phyloP scores from a whole-genome alignment of 2,329 filamentous ascomycete genomes.

The Albophoma yamanashiensis region DNA sequence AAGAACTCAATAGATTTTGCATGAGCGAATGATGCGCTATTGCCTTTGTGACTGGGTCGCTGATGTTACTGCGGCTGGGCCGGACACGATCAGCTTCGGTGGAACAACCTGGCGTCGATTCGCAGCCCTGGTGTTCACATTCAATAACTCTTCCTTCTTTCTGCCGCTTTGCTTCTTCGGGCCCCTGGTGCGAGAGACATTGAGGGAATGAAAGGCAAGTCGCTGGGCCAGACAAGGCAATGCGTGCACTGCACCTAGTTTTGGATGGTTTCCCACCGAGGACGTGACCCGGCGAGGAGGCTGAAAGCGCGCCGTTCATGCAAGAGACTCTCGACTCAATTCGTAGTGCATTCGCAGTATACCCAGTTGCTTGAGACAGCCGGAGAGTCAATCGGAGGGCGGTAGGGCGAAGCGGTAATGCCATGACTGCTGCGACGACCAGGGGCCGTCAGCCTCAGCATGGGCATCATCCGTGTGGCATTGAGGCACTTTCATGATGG shows the following conservation, averaged over 20 bases:
- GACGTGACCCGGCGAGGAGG: neutral
- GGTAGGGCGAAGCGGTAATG: neutral
- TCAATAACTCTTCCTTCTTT: neutral
- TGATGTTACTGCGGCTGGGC: neutral
- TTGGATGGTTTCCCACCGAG: neutral
- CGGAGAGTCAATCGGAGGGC: neutral
- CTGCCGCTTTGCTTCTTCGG: neutral
- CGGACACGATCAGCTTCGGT: neutral
- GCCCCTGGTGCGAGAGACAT: neutral
- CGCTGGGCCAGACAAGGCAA: neutral
- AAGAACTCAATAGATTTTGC: neutral
- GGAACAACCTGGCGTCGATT: neutral
- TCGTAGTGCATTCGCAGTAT: neutral
- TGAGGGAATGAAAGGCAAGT: neutral
- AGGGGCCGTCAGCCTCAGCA: neutral
- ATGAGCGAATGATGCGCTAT: neutral
- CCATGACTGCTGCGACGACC: neutral
- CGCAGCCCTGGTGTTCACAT: neutral
- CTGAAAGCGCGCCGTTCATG: neutral
- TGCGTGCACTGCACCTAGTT: neutral
- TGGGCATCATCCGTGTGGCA: neutral
- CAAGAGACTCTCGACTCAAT: neutral
- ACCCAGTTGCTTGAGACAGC: neutral
- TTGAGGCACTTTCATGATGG: neutral
- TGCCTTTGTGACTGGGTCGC: neutral